Percentiles rank a stretch among this genome's conserved stretches.
phyloP scores from a whole-genome alignment of 805 yeast species.

The Saccharomycopsis guyanensis region DNA sequence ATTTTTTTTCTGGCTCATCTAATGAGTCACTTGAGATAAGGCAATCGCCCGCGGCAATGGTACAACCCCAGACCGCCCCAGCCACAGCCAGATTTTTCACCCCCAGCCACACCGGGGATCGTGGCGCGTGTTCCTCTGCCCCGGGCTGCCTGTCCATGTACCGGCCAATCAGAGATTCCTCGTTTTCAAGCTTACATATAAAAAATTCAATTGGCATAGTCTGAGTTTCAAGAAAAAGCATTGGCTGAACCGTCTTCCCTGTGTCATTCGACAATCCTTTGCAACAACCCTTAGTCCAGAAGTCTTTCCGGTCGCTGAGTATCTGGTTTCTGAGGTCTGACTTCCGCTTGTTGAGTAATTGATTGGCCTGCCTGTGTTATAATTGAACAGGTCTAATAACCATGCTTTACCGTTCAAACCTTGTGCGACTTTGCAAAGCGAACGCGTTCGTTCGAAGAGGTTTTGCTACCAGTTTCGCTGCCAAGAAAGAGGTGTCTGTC shows the following conservation, averaged over 20 bases:
- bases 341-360: too few relatives aligned
- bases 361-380: too few relatives aligned
- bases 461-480: constrained; percentile 30
- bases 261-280: too few relatives aligned
- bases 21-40: not conserved
- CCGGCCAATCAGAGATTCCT: constrained; percentile 1
- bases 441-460: not conserved
- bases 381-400: too few relatives aligned
- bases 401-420: not conserved
- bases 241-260: too few relatives aligned
- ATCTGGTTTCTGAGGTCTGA: too few relatives aligned
- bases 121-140: not conserved
- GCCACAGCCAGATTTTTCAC: too few relatives aligned
- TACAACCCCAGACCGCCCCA: not conserved
- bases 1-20: not conserved
- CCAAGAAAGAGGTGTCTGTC: constrained; percentile 47
- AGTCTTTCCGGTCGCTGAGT: too few relatives aligned
- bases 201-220: not conserved
- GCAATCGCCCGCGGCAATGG: not conserved
- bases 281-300: too few relatives aligned
- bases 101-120: too few relatives aligned
- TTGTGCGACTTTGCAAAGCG: not conserved
- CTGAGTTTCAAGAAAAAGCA: too few relatives aligned
- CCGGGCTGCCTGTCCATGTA: not conserved
- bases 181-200: constrained; percentile 2